These are phyloP conservation scores for Starmerella floricola DNA, from an alignment of 805 yeast genomes.

Conservation along the genomic window DNA sequence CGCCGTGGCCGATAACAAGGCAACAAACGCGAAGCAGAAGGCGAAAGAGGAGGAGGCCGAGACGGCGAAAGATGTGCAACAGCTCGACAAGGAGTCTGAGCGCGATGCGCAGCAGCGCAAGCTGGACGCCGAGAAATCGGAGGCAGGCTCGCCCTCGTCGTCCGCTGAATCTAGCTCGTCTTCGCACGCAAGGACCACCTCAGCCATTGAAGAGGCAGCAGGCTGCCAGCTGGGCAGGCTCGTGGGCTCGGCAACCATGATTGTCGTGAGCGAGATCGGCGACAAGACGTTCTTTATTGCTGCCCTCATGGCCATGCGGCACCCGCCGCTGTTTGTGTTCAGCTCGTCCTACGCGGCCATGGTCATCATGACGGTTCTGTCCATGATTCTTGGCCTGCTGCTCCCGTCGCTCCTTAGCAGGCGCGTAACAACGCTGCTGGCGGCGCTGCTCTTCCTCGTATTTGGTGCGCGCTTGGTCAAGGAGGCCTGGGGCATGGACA, in stretches of 20 bases:
- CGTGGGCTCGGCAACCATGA: slow-evolving; percentile 78
- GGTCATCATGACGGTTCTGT: slow-evolving; percentile 78
- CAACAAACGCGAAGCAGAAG: not conserved
- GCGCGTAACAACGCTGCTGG: slow-evolving; percentile 65
- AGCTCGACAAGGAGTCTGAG: no score
- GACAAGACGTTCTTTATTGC: slow-evolving; percentile 96
- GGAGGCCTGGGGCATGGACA: slow-evolving; percentile 71
- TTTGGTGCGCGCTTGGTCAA: slow-evolving; percentile 36
- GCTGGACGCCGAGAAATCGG: slow-evolving; percentile 1
- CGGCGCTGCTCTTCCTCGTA: slow-evolving; percentile 66
- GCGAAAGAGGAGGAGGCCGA: no score
- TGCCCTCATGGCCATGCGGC: slow-evolving; percentile 95
- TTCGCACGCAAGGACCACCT: not conserved
- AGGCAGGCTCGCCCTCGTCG: not conserved
- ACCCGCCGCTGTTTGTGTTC: slow-evolving; percentile 73
- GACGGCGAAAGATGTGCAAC: no score
- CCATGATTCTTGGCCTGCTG: slow-evolving; percentile 85
- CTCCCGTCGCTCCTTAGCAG: slow-evolving; percentile 75
- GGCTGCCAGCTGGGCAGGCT: slow-evolving; percentile 34
- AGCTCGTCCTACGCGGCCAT: slow-evolving; percentile 76
- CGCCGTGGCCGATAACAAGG: slow-evolving; percentile 1
- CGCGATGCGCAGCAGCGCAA: not conserved
- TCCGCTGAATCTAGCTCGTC: not conserved
- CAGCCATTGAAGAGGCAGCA: slow-evolving; percentile 2
- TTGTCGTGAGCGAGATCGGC: slow-evolving; percentile 88